Evolutionary conservation across 2,329 filamentous ascomycete genomes (phyloP).

Genomic region (Colletotrichum sp.): DNA sequence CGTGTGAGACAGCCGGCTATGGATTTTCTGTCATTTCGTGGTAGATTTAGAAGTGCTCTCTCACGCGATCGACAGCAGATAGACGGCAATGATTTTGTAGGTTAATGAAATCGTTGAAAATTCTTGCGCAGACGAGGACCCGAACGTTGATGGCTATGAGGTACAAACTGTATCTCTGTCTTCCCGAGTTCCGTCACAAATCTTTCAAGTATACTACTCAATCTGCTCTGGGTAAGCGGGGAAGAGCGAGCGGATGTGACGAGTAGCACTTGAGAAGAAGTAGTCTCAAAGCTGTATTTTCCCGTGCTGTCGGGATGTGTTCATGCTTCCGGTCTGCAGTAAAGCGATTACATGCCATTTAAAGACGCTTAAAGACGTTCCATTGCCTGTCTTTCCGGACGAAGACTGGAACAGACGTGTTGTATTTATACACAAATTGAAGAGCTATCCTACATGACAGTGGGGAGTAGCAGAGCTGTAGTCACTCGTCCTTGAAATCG

Average conservation of each 20-base stretch:
- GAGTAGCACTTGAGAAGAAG: too few species aligned
- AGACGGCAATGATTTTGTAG: accelerated
- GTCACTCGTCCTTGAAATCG: accelerated
- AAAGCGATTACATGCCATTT: background rate
- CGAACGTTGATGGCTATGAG: background rate
- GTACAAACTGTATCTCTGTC: background rate
- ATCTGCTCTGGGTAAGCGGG: too few species aligned
- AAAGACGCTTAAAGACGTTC: accelerated
- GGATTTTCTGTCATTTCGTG: background rate
- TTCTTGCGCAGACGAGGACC: too few species aligned
- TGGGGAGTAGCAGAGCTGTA: background rate
- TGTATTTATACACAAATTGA: accelerated
- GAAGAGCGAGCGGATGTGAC: accelerated
- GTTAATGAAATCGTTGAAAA: too few species aligned
- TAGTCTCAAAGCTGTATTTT: accelerated
- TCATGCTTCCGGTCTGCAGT: background rate
- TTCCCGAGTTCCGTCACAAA: background rate
- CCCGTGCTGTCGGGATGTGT: too few species aligned
- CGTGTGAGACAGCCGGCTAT: background rate
- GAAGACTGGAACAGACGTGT: accelerated
- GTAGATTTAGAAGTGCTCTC: accelerated
- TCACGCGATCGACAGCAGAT: background rate
- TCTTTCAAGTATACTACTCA: background rate
- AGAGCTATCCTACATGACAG: accelerated
- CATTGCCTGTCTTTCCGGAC: background rate